Percentiles rank a stretch among this genome's conserved stretches.
These are phyloP conservation scores for Tuber microsphaerosporum DNA, from an alignment of 495 filamentous ascomycete genomes.

Conservation along the genomic window DNA sequence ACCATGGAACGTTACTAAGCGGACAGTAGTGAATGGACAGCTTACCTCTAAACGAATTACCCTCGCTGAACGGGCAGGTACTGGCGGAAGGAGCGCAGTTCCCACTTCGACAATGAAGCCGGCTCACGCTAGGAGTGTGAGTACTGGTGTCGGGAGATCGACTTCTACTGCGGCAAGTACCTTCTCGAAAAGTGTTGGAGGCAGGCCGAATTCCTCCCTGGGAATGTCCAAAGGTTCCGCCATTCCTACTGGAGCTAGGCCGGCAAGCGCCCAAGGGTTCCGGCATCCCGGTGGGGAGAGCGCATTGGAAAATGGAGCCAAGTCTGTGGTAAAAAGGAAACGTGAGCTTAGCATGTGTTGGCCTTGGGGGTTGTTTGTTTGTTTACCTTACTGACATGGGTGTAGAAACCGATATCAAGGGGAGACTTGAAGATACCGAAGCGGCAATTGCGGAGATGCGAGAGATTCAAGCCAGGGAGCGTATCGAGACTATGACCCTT, in stretches of 20 bases:
- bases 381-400: conserved; percentile 29
- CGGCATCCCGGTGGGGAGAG: not conserved
- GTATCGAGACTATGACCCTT: conserved; percentile 29
- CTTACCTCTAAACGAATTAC: conserved; percentile 20
- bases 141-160: conserved; percentile 13
- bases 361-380: not conserved
- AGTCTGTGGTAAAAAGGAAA: not conserved
- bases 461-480: conserved; percentile 33
- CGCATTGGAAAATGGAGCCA: not conserved
- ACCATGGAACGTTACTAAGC: conserved; percentile 33
- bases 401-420: conserved; percentile 36
- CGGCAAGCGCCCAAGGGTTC: conserved; percentile 34
- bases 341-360: not conserved
- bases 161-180: not conserved
- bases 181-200: conserved; percentile 20
- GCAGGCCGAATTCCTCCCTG: conserved; percentile 32
- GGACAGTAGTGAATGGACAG: conserved; percentile 23
- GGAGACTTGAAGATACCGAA: conserved; percentile 35
- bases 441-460: conserved; percentile 35
- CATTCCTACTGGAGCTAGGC: conserved; percentile 20
- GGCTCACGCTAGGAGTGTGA: conserved; percentile 20
- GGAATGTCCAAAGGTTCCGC: conserved; percentile 25
- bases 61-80: conserved; percentile 29
- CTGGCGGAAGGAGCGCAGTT: not conserved
- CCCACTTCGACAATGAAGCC: conserved; percentile 5